These are phyloP conservation scores for Collybia nuda DNA, from an alignment of 768 basidiomycete genomes.

Conservation along the genomic window DNA sequence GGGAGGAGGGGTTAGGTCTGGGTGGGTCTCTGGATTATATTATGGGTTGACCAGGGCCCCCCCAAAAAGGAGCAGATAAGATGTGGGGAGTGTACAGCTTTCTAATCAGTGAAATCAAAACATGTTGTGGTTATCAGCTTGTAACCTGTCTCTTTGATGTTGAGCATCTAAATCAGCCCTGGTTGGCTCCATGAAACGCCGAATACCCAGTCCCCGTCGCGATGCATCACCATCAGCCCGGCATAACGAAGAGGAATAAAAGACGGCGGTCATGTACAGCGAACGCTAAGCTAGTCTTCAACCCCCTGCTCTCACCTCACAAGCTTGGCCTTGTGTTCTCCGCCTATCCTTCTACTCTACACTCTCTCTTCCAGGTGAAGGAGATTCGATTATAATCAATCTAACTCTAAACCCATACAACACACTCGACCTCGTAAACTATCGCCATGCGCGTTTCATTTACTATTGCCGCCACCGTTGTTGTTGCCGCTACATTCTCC, in stretches of 20 bases:
- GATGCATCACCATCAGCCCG: conserved; percentile 10
- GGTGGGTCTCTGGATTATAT: too few species aligned
- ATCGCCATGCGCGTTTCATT: conserved; percentile 28
- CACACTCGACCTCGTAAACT: not conserved
- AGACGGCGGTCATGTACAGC: not conserved
- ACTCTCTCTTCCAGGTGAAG: conserved; percentile 25
- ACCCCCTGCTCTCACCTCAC: conserved; percentile 21
- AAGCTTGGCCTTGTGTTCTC: conserved; percentile 34
- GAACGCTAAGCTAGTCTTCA: conserved; percentile 35
- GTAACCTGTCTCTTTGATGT: too few species aligned
- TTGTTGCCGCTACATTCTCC: conserved; percentile 20
- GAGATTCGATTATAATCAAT: conserved; percentile 11
- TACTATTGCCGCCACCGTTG: conserved; percentile 14
- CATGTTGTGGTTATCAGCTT: too few species aligned
- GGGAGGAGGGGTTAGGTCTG: too few species aligned
- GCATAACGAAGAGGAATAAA: conserved; percentile 2
- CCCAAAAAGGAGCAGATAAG: too few species aligned
- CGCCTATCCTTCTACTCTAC: conserved; percentile 8
- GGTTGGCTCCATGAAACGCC: too few species aligned
- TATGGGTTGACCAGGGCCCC: too few species aligned
- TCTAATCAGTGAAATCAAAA: too few species aligned
- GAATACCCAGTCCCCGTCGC: too few species aligned
- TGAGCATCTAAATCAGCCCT: too few species aligned
- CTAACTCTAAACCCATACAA: conserved; percentile 8
- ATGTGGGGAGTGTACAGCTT: too few species aligned